Evolutionary conservation across 1,284 basidiomycete genomes (phyloP), one percentile per base, ranked within the genome.

Genomic region (Abortiporus biennis): DNA sequence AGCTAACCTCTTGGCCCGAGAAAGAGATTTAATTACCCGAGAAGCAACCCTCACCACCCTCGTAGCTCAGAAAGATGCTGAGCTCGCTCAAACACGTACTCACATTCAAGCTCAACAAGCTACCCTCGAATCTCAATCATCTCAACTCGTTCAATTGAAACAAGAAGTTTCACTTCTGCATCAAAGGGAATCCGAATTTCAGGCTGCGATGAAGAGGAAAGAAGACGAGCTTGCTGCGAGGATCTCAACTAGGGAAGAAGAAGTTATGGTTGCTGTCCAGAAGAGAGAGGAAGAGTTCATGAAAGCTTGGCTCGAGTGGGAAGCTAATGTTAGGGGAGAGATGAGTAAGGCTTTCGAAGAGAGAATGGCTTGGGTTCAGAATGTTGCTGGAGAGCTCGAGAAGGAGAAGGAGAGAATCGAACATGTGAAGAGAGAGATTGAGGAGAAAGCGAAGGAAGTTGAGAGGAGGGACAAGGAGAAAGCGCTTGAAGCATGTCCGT

Each of bases 151-250:
- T 13, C 63, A 69, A 4, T n/a, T n/a, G n/a, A n/a, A n/a, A n/a
- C n/a, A n/a, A n/a, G n/a, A n/a, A n/a, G n/a, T n/a, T n/a, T n/a
- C n/a, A n/a, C n/a, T n/a, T n/a, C n/a, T n/a, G n/a, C n/a, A n/a
- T n/a, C 67, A 68, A 37, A 71, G 83, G 6, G 85, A 90, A 52
- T 75, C 80, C 36, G 82, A 87, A 54, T 77, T 90, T 6, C 76
- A 78, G 6, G 61, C 64, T 23, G 74, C 78, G 19, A 82, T 85
- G 54, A 59, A 76, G 36, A 68, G 72, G 51, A 69, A 79, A 8
- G 84, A 87, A 51, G 83, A 81, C 41, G 85, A 87, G 51, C 81
- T 88, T 29, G 71, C 82, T 53, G 68, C 72, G 21, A 80, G 83
- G 12, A 82, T 89, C 35, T 67, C 80, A 41, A 67, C 67, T 40